Conservation (phyloP, 2,329 filamentous ascomycete species). For the Talaromyces piceae region DNA sequence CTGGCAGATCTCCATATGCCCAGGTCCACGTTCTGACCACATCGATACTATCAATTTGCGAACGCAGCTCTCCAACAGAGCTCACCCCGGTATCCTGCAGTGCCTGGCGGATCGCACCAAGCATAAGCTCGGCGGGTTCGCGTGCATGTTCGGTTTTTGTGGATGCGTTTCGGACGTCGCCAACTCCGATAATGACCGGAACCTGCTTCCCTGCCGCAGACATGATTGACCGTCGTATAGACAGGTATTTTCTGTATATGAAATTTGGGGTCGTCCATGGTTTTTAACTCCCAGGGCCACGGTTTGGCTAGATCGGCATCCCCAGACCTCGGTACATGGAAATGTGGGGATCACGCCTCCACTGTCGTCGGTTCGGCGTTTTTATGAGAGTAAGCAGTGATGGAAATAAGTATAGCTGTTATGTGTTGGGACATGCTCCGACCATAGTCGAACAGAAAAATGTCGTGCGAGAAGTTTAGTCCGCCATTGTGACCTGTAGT, state of each 20-base stretch:
- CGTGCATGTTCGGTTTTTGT: conserved; percentile 45
- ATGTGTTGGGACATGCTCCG: not conserved
- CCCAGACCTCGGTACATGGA: not conserved
- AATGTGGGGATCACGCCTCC: not conserved
- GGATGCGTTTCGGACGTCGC: conserved; percentile 54
- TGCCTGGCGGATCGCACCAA: conserved; percentile 47
- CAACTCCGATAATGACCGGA: conserved; percentile 57
- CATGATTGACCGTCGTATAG: too few relatives aligned
- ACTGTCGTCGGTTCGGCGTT: not conserved
- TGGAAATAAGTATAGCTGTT: not conserved
- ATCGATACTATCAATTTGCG: conserved; percentile 50
- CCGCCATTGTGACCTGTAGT: too few relatives aligned
- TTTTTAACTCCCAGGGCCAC: not conserved
- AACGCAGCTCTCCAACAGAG: conserved; percentile 30
- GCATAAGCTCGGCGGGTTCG: conserved; percentile 54
- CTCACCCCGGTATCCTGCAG: conserved; percentile 43
- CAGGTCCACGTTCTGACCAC: conserved; percentile 58
- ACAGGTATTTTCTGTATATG: not conserved
- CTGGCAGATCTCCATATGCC: conserved; percentile 55
- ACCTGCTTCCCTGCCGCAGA: conserved; percentile 2
- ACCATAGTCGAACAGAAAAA: not conserved
- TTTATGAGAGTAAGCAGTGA: too few relatives aligned
- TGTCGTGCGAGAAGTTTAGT: too few relatives aligned
- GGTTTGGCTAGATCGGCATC: not conserved
- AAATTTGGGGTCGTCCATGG: not conserved